Conservation (phyloP, 1,284 basidiomycete species). For the Cryptococcus sp. region DNA sequence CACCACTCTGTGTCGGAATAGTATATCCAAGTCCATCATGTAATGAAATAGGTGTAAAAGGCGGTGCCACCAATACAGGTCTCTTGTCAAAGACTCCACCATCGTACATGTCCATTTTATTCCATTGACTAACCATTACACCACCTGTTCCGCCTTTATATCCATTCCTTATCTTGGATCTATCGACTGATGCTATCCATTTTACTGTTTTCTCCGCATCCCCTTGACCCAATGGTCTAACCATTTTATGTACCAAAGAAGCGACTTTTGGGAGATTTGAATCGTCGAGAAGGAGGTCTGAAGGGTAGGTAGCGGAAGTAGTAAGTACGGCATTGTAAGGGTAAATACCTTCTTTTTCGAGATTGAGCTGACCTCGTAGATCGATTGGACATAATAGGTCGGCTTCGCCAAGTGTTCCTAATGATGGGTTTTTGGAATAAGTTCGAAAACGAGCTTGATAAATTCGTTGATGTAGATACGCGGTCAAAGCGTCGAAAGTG, state of each 20-base stretch:
- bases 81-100: slow-evolving; percentile 5
- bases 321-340: slow-evolving; percentile 28
- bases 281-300: slow-evolving; percentile 13
- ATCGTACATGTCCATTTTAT: slow-evolving; percentile 15
- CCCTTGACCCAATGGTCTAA: slow-evolving; percentile 4
- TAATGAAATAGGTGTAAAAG: slow-evolving; percentile 19
- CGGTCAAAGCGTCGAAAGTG: slow-evolving; percentile 13
- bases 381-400: slow-evolving; percentile 29
- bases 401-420: slow-evolving; percentile 21
- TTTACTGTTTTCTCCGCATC: slow-evolving; percentile 13
- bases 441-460: slow-evolving; percentile 10
- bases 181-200: slow-evolving; percentile 25
- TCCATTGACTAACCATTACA: slow-evolving; percentile 21
- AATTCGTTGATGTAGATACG: slow-evolving; percentile 9
- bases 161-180: slow-evolving; percentile 3
- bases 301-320: slow-evolving; percentile 12
- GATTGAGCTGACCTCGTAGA: slow-evolving; percentile 5
- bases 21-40: slow-evolving; percentile 19
- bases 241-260: slow-evolving; percentile 21
- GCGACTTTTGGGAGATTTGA: slow-evolving; percentile 25
- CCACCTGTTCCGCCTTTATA: slow-evolving; percentile 12
- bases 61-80: slow-evolving; percentile 17
- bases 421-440: slow-evolving; percentile 1
- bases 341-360: slow-evolving; percentile 20
- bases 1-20: slow-evolving; percentile 11